Evolutionary conservation across 1,139 yeast genomes (phyloP).

Genomic region (Hansenula lynferdii): DNA sequence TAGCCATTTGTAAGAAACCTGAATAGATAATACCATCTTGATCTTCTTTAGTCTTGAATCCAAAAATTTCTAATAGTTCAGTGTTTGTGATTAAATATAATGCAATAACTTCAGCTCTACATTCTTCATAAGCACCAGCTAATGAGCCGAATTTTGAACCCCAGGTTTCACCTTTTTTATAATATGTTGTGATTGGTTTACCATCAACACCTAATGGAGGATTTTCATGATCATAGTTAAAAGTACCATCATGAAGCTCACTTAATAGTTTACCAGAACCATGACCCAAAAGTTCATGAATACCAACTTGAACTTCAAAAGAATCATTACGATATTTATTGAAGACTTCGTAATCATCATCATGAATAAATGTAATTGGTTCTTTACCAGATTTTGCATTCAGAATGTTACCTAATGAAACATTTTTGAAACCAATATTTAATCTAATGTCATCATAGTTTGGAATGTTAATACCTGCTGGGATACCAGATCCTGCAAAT

Average conservation of each 20-base stretch:
- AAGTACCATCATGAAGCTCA: slow-evolving; percentile 57
- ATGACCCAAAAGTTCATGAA: slow-evolving; percentile 89
- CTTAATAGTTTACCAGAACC: slow-evolving; percentile 81
- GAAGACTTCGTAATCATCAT: slow-evolving; percentile 48
- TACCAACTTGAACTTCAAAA: slow-evolving; percentile 89
- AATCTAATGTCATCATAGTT: slow-evolving; percentile 86
- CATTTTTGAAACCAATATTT: slow-evolving; percentile 82
- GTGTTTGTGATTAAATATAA: slow-evolving; percentile 70
- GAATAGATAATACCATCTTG: slow-evolving; percentile 62
- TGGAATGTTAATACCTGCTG: slow-evolving; percentile 91
- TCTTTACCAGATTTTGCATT: slow-evolving; percentile 71
- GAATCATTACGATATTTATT: slow-evolving; percentile 76
- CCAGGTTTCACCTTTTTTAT: slow-evolving; percentile 84
- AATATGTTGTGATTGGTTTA: slow-evolving; percentile 59
- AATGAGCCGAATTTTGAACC: slow-evolving; percentile 76
- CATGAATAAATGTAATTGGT: slow-evolving; percentile 61
- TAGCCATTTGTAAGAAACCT: slow-evolving; percentile 75
- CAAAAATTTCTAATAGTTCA: slow-evolving; percentile 67
- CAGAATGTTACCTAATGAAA: slow-evolving; percentile 79
- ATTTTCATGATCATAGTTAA: slow-evolving; percentile 60
- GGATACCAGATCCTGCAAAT: slow-evolving; percentile 85
- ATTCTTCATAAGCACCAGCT: slow-evolving; percentile 88
- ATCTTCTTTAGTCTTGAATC: slow-evolving; percentile 48
- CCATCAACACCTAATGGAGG: slow-evolving; percentile 58
- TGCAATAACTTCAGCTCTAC: slow-evolving; percentile 90